phyloP scores from a whole-genome alignment of 208 protist species.

The Trypanosoma cruzi region DNA sequence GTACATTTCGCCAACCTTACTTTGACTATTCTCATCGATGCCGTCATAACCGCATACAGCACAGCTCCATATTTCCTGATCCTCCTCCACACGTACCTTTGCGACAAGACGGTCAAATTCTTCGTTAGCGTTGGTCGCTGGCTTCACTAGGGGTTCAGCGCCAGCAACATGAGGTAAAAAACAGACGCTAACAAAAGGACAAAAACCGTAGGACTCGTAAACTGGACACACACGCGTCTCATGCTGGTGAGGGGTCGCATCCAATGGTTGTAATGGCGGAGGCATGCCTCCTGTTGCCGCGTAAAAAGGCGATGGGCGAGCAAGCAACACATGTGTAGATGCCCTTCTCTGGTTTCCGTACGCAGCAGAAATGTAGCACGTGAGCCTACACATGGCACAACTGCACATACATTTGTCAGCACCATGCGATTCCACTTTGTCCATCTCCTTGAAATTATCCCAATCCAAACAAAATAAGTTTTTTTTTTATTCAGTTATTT shows the following conservation, averaged over 20 bases:
- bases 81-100: conserved; percentile 40
- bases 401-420: conserved; percentile 30
- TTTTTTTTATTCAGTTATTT: neutral
- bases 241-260: conserved; percentile 8
- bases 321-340: conserved; percentile 77
- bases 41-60: conserved; percentile 70
- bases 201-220: conserved; percentile 77
- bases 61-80: conserved; percentile 66
- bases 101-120: conserved; percentile 61
- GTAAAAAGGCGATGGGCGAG: conserved; percentile 67
- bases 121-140: conserved; percentile 33
- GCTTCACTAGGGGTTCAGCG: conserved; percentile 34
- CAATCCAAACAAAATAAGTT: conserved; percentile 19
- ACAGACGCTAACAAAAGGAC: conserved; percentile 68
- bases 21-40: conserved; percentile 57
- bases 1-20: conserved; percentile 67
- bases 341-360: conserved; percentile 77
- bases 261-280: conserved; percentile 43
- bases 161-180: conserved; percentile 61
- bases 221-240: conserved; percentile 57
- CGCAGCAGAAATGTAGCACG: conserved; percentile 56
- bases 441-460: conserved; percentile 1
- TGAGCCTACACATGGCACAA: conserved; percentile 80
- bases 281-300: conserved; percentile 32
- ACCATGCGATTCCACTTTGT: conserved; percentile 4